Evolutionary conservation across 441 rosid species (phyloP).

Genomic region (Pelargonium citronellum): DNA sequence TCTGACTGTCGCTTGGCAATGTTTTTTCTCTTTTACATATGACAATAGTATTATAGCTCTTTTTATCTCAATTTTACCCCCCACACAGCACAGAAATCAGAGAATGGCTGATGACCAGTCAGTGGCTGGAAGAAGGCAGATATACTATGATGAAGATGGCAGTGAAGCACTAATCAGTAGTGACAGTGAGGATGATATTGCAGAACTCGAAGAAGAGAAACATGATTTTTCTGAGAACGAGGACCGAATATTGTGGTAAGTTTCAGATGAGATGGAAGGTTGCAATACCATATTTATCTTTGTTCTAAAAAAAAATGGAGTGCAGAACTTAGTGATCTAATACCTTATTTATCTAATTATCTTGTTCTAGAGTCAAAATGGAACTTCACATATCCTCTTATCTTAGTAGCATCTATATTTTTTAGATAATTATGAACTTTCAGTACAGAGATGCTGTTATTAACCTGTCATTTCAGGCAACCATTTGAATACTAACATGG

Average conservation of each 20-base stretch:
- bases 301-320: neutral
- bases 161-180: constrained; percentile 83
- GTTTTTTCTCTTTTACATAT: constrained; percentile 17
- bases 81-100: constrained; percentile 59
- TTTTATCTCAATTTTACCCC: constrained; percentile 33
- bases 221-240: constrained; percentile 51
- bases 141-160: constrained; percentile 69
- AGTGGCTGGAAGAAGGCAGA: constrained; percentile 77
- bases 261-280: constrained; percentile 9
- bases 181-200: constrained; percentile 59
- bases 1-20: neutral
- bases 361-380: too few relatives aligned
- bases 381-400: too few relatives aligned
- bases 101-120: constrained; percentile 82
- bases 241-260: constrained; percentile 70
- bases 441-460: neutral
- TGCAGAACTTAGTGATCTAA: neutral
- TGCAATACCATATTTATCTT: neutral
- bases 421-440: neutral
- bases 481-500: too few relatives aligned
- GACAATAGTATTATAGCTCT: constrained; percentile 24
- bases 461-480: too few relatives aligned
- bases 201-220: constrained; percentile 59
- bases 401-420: neutral
- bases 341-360: neutral